These are phyloP conservation scores for Suillus variegatus DNA, from an alignment of 768 basidiomycete species.

Conservation along the genomic window DNA sequence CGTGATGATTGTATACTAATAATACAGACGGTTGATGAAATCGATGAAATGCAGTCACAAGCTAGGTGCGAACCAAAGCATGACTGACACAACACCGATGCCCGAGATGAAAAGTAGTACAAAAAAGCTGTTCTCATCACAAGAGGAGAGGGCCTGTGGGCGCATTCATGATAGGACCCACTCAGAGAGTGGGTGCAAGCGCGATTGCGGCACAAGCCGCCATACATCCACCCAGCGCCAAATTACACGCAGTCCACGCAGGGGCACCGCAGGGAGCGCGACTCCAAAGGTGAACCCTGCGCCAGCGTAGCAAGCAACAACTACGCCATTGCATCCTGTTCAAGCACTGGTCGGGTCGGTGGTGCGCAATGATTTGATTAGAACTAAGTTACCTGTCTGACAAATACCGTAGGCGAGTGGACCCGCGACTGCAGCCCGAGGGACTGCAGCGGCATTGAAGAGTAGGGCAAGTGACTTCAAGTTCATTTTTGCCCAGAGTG, in stretches of 20 bases:
- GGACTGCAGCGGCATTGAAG: conserved; percentile 12
- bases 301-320: conserved; percentile 21
- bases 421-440: conserved; percentile 17
- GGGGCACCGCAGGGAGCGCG: conserved; percentile 22
- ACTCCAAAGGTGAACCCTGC: conserved; percentile 28
- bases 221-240: conserved; percentile 26
- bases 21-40: background rate
- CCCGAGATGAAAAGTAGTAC: background rate
- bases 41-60: background rate
- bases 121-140: background rate
- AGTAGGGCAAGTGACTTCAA: conserved; percentile 21
- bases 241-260: conserved; percentile 24
- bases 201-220: conserved; percentile 21
- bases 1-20: background rate
- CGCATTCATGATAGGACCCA: background rate
- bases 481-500: conserved; percentile 21
- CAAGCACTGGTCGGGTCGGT: background rate
- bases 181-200: conserved; percentile 28
- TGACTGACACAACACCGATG: background rate
- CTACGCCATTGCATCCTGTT: conserved; percentile 27
- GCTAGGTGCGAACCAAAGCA: background rate
- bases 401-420: conserved; percentile 22
- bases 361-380: background rate
- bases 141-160: background rate
- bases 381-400: conserved; percentile 21